Percentiles rank a stretch among this genome's conserved stretches.
phyloP scores from a whole-genome alignment of 495 filamentous ascomycete genomes.

The Penicillium silybi region DNA sequence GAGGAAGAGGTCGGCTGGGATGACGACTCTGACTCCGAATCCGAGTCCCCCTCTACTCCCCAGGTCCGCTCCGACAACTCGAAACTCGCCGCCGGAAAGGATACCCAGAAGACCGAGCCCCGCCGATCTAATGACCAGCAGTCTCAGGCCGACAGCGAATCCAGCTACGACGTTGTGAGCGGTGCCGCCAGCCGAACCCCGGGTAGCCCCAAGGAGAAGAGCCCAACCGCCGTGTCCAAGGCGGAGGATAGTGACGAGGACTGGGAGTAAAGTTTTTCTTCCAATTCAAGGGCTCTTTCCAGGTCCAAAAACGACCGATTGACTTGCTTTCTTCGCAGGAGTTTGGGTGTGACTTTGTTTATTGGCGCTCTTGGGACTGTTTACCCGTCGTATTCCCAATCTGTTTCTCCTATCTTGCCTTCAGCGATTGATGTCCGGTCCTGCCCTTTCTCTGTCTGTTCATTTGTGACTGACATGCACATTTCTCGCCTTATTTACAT shows the following conservation, averaged over 20 bases:
- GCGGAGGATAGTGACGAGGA: slow-evolving; percentile 66
- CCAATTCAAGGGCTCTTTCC: not conserved
- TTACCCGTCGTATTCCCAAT: slow-evolving; percentile 15
- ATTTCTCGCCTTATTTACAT: slow-evolving; percentile 14
- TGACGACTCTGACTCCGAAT: slow-evolving; percentile 68
- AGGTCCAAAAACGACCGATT: slow-evolving; percentile 1
- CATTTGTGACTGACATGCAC: slow-evolving; percentile 13
- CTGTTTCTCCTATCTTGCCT: slow-evolving; percentile 13
- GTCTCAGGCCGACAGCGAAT: slow-evolving; percentile 81
- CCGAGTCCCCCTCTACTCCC: slow-evolving; percentile 50
- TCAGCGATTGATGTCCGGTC: slow-evolving; percentile 18
- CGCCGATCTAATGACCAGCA: slow-evolving; percentile 83
- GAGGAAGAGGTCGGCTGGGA: slow-evolving; percentile 84
- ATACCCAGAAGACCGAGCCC: slow-evolving; percentile 56
- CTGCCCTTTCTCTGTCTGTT: slow-evolving; percentile 8
- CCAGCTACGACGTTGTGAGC: slow-evolving; percentile 90
- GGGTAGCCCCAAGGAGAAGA: slow-evolving; percentile 68
- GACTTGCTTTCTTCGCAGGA: slow-evolving; percentile 15
- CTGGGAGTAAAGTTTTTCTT: slow-evolving; percentile 63
- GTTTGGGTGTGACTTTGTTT: slow-evolving; percentile 14
- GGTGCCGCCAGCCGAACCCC: slow-evolving; percentile 76
- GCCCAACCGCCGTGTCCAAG: slow-evolving; percentile 46
- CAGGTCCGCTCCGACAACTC: slow-evolving; percentile 24
- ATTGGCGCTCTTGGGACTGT: slow-evolving; percentile 17
- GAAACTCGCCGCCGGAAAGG: slow-evolving; percentile 22